Percentiles rank a stretch among this genome's conserved stretches.
These are phyloP conservation scores for Zygosaccharomyces bisporus DNA, from an alignment of 805 yeast genomes.

Conservation along the genomic window DNA sequence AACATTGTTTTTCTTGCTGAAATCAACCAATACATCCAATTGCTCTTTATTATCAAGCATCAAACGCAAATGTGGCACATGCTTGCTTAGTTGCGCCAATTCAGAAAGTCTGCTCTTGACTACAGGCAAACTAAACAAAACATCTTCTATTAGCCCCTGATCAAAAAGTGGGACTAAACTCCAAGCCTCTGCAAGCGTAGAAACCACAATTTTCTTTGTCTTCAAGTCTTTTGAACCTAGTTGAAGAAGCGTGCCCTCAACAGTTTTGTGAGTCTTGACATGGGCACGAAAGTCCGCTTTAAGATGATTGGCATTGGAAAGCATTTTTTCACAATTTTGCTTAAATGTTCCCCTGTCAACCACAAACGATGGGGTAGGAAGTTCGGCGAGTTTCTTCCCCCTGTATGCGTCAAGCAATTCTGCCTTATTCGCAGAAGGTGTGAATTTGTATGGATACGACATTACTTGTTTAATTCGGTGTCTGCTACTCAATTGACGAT, in stretches of 20 bases:
- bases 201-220: not conserved
- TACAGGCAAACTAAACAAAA: not conserved
- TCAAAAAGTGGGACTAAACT: not conserved
- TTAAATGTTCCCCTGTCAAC: not conserved
- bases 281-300: conserved; percentile 14
- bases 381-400: not conserved
- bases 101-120: not conserved
- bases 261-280: conserved; percentile 9
- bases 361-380: not conserved
- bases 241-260: conserved; percentile 7
- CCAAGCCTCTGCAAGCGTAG: not conserved
- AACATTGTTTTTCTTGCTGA: not conserved
- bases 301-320: conserved; percentile 16
- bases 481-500: too few species aligned
- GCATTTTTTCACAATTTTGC: not conserved
- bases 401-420: not conserved
- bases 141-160: not conserved
- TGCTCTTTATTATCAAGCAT: not conserved
- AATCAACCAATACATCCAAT: not conserved
- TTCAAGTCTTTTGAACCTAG: not conserved
- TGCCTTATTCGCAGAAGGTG: too few species aligned
- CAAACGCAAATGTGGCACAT: not conserved
- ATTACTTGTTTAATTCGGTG: too few species aligned
- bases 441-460: too few species aligned
- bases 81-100: not conserved